Percentiles rank a stretch among this genome's conserved stretches.
Evolutionary conservation across 345 rosid genomes (phyloP).

Genomic region (Litchi chinensis): DNA sequence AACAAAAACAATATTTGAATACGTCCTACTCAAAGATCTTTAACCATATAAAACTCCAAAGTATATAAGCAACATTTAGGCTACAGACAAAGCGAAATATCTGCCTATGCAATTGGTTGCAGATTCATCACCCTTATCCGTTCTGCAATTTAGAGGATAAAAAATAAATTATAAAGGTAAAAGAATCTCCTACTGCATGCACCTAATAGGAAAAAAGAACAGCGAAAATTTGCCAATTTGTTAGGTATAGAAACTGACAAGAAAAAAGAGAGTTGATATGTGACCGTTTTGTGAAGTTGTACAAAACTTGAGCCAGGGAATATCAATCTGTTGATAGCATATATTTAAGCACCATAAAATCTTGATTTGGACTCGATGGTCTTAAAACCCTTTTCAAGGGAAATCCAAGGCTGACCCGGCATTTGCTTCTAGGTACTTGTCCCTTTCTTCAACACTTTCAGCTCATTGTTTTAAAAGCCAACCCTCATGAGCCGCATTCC

Average conservation of each 20-base stretch:
- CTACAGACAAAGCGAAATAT: no score
- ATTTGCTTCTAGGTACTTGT: not conserved
- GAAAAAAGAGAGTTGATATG: not conserved
- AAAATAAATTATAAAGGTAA: no score
- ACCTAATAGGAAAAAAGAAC: not conserved
- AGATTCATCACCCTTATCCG: no score
- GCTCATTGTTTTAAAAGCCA: not conserved
- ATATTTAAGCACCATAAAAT: not conserved
- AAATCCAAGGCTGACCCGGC: constrained; percentile 11
- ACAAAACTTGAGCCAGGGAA: not conserved
- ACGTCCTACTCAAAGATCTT: no score
- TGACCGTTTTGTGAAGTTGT: no score
- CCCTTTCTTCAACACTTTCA: constrained; percentile 9
- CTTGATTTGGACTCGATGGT: not conserved
- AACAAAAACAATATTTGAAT: no score
- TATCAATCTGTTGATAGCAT: not conserved
- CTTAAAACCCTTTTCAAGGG: not conserved
- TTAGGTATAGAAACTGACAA: not conserved
- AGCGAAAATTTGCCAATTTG: not conserved
- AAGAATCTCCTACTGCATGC: no score
- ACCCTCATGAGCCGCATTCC: not conserved
- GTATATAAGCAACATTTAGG: no score
- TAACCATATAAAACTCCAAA: no score
- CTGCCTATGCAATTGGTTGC: no score
- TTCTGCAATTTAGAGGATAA: no score